These are phyloP conservation scores for Quercus bicolor DNA, from an alignment of 306 rosid genomes.

Conservation along the genomic window DNA sequence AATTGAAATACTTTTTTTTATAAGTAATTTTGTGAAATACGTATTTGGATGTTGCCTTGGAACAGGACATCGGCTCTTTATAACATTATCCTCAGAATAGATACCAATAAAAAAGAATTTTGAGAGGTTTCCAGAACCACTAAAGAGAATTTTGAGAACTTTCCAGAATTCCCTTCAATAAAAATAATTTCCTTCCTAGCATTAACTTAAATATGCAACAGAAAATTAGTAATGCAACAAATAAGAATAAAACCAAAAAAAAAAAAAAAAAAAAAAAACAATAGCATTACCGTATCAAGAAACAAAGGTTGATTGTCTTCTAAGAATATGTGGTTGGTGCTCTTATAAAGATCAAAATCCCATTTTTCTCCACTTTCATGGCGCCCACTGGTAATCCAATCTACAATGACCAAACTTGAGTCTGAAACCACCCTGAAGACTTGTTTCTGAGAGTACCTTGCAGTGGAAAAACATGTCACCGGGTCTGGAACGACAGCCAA, in stretches of 20 bases:
- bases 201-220: neutral
- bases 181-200: neutral
- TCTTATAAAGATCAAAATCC: conserved; percentile 82
- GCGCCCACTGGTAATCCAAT: conserved; percentile 98
- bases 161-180: neutral
- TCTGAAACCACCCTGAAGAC: conserved; percentile 51
- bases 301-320: conserved; percentile 75
- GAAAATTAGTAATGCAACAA: neutral
- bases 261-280: too few relatives aligned
- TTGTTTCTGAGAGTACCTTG: conserved; percentile 89
- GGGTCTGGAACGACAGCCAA: conserved; percentile 91
- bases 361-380: conserved; percentile 89
- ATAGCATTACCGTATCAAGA: conserved; percentile 66
- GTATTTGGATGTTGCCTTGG: too few relatives aligned
- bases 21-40: too few relatives aligned
- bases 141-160: neutral
- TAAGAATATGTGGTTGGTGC: conserved; percentile 66
- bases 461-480: conserved; percentile 93
- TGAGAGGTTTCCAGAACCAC: neutral
- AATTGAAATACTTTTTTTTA: neutral
- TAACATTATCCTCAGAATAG: neutral
- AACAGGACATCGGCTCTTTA: neutral
- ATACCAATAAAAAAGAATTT: neutral
- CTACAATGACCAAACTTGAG: conserved; percentile 85
- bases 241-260: neutral